Percentiles rank a stretch among this genome's conserved stretches.
Conservation (phyloP, 768 basidiomycete genomes). For the Paxillus involutus region DNA sequence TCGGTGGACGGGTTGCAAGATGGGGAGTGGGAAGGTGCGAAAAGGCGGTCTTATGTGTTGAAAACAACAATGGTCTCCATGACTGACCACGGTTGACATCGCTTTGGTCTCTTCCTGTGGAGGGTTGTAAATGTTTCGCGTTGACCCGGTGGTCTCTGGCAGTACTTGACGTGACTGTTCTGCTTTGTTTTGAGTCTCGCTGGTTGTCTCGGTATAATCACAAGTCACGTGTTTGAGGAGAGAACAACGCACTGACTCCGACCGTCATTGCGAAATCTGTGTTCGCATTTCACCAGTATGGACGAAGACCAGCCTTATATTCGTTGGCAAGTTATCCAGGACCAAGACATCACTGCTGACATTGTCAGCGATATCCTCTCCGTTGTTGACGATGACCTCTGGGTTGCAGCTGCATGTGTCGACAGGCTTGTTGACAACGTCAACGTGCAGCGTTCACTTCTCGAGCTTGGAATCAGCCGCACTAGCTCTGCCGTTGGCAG, state of each 20-base stretch:
- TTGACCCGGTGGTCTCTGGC: too few species aligned
- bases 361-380: constrained; percentile 47
- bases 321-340: constrained; percentile 56
- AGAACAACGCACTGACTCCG: too few species aligned
- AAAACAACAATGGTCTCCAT: background rate
- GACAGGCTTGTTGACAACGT: constrained; percentile 66
- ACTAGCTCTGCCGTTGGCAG: constrained; percentile 50
- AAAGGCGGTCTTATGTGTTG: background rate
- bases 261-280: background rate
- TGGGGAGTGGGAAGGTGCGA: background rate
- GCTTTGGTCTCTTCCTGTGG: background rate
- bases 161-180: too few species aligned
- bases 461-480: constrained; percentile 64
- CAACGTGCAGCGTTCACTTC: constrained; percentile 52
- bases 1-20: background rate
- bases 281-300: constrained; percentile 29
- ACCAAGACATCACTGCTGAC: constrained; percentile 57
- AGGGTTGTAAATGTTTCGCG: too few species aligned
- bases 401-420: constrained; percentile 73
- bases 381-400: constrained; percentile 62
- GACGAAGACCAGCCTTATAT: constrained; percentile 38
- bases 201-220: too few species aligned
- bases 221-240: background rate
- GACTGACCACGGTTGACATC: background rate
- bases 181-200: too few species aligned